Conservation (phyloP, 2,329 filamentous ascomycete genomes). For the Aureobasidium sp. region DNA sequence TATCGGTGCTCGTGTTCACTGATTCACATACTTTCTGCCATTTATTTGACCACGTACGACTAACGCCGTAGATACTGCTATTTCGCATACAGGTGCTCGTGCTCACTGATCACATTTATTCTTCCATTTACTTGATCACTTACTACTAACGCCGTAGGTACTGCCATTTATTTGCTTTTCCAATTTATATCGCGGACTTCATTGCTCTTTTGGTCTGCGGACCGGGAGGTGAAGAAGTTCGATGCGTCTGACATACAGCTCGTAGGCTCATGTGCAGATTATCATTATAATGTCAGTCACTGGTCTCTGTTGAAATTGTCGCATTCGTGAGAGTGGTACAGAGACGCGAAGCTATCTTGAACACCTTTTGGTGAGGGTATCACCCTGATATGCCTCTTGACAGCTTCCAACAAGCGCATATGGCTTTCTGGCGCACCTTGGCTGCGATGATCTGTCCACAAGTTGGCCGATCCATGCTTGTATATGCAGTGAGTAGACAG, state of each 20-base stretch:
- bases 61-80: not conserved
- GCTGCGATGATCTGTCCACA: too few species aligned
- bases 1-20: not conserved
- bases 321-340: not conserved
- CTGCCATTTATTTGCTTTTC: not conserved
- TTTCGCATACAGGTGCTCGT: not conserved
- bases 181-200: not conserved
- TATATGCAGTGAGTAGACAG: too few species aligned
- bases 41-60: not conserved
- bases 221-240: not conserved
- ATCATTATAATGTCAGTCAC: not conserved
- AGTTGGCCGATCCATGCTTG: too few species aligned
- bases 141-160: not conserved
- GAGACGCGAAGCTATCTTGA: not conserved
- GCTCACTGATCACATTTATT: not conserved
- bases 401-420: not conserved
- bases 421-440: too few species aligned
- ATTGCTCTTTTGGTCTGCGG: not conserved
- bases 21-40: not conserved
- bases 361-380: not conserved
- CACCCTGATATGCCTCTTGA: not conserved
- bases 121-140: not conserved
- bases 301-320: not conserved
- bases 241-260: too few species aligned
- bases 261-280: too few species aligned